These are phyloP conservation scores for Rhizomucor miehei DNA, from an alignment of 371 early-diverging fungal species.

Conservation along the genomic window DNA sequence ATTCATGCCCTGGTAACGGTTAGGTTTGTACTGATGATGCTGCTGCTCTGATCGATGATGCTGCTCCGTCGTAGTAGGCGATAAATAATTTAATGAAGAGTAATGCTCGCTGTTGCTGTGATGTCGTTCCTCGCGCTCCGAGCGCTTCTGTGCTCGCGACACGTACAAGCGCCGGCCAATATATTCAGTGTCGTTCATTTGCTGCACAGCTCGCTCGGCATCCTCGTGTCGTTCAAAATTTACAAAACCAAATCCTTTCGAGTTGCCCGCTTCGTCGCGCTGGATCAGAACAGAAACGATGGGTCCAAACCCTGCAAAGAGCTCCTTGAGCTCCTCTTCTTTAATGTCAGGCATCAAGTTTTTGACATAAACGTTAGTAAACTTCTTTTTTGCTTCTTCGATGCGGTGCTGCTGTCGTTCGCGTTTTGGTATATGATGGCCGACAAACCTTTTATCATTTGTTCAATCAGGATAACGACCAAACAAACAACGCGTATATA, in stretches of 20 bases:
- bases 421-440: constrained; percentile 86
- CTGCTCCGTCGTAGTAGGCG: constrained; percentile 16
- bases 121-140: constrained; percentile 93
- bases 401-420: constrained; percentile 71
- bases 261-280: constrained; percentile 77
- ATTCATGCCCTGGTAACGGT: constrained; percentile 91
- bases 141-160: constrained; percentile 97
- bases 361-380: constrained; percentile 98
- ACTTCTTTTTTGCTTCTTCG: constrained; percentile 27
- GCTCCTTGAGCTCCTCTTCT: constrained; percentile 77
- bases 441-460: constrained; percentile 48
- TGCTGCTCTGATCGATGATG: neutral
- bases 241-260: constrained; percentile 95
- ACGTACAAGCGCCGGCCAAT: constrained; percentile 92
- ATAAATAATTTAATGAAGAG: neutral
- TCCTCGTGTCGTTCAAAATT: constrained; percentile 93
- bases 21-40: constrained; percentile 2
- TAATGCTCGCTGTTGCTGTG: constrained; percentile 74
- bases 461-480: constrained; percentile 1
- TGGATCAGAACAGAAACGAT: constrained; percentile 80
- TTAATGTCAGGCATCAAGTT: constrained; percentile 86
- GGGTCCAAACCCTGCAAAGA: constrained; percentile 85
- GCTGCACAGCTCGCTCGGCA: constrained; percentile 89
- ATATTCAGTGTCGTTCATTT: constrained; percentile 88
- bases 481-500: neutral